These are phyloP conservation scores for Mycena sanguinolenta DNA, from an alignment of 768 basidiomycete species.

Conservation along the genomic window DNA sequence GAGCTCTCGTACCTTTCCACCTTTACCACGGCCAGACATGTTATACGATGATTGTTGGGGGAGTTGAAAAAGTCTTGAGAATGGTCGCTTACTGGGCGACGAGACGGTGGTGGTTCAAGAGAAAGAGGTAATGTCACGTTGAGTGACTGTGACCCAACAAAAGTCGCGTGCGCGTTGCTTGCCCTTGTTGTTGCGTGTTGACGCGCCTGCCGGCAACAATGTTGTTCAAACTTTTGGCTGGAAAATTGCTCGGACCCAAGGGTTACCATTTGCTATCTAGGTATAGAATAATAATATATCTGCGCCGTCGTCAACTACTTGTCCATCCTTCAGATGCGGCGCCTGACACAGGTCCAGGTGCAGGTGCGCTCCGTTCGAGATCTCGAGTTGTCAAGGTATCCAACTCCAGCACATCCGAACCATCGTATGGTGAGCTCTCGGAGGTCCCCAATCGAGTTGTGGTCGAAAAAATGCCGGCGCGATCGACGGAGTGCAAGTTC, in stretches of 20 bases:
- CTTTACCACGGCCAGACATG: slow-evolving; percentile 98
- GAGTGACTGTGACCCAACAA: slow-evolving; percentile 11
- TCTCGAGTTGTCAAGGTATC: slow-evolving; percentile 26
- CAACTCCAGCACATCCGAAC: neutral
- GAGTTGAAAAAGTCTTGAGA: slow-evolving; percentile 17
- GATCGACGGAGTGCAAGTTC: slow-evolving; percentile 29
- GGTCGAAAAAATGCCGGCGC: slow-evolving; percentile 28
- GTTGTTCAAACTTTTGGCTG: too few species aligned
- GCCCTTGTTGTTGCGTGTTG: neutral
- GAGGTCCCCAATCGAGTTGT: neutral
- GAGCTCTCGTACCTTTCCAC: slow-evolving; percentile 75
- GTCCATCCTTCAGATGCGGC: too few species aligned
- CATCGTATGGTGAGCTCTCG: neutral
- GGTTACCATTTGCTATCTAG: too few species aligned
- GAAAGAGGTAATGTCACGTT: slow-evolving; percentile 10
- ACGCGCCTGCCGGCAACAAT: neutral
- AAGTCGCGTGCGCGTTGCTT: slow-evolving; percentile 3
- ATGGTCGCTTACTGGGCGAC: slow-evolving; percentile 9
- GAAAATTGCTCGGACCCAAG: too few species aligned
- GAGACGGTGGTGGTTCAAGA: neutral
- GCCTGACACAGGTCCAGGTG: too few species aligned
- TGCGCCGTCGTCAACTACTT: too few species aligned
- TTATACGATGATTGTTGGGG: slow-evolving; percentile 37
- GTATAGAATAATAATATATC: too few species aligned
- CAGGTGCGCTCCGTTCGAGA: slow-evolving; percentile 18